Evolutionary conservation across 768 basidiomycete genomes (phyloP), one percentile per base, ranked within the genome.

Genomic region (Infundibulicybe gibba): DNA sequence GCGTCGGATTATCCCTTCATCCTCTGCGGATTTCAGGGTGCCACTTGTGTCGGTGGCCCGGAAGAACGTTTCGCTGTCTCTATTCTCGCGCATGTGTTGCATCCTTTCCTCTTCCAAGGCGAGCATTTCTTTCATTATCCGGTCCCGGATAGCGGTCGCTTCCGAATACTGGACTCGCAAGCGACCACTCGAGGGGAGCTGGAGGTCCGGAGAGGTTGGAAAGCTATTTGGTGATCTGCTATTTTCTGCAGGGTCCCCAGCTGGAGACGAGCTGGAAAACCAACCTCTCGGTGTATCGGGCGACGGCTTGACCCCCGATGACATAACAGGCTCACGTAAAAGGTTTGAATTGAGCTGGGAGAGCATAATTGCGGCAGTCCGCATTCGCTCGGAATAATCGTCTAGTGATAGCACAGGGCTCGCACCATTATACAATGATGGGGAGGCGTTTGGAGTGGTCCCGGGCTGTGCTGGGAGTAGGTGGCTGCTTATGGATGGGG

Each of bases 91-190:
- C 94, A 95, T 97, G 15, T 94, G 79, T 49, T 88, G 82, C 85
- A 99, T 94, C 19, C 97, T 80, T 63, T 98, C 93, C 61, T 98
- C 94, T 66, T 99, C 97, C 20, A 99, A 71, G 17, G 92, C 76
- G 52, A 97, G 74, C 97, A 99, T 99, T 74, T 99, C 97, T 55
- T 88, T 83, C 97, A 99, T 99, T 51, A 99, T 99, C 16, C 94
- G 79, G 54, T 93, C 88, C 13, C 92, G 80, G 54, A 99, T 99
- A 1, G 88, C 87, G 0, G 88, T 76, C 3, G 94, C 95, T 63
- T 97, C 93, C 2, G 83, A 72, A 14, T 81, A 74, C 51, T 90
- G 86, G 17, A 99, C 70, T 43, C 80, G 86, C 75, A 86, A 83
- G 32, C 90, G 80, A 14, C 67, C 67, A 5, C 69, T 58, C 43